These are phyloP conservation scores for Fusarium napiforme DNA, from an alignment of 2,329 filamentous ascomycete genomes.

Conservation along the genomic window DNA sequence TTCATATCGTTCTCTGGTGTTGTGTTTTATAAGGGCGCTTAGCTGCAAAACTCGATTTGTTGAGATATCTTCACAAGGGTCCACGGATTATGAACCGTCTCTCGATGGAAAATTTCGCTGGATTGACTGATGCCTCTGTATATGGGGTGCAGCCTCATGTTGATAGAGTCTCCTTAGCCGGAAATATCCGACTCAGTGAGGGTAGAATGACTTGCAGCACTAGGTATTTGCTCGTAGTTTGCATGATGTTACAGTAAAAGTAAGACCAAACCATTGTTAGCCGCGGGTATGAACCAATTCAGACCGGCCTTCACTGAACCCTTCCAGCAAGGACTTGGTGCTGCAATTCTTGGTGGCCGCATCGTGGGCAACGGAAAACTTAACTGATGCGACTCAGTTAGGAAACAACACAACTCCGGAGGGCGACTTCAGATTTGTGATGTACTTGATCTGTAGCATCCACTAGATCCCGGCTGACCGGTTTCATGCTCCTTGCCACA, in stretches of 20 bases:
- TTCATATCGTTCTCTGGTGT: not conserved
- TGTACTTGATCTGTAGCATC: not conserved
- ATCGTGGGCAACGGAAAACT: not conserved
- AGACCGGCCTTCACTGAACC: not conserved
- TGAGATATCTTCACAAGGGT: too few relatives aligned
- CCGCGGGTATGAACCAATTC: fast-evolving
- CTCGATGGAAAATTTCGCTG: too few relatives aligned
- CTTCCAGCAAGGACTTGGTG: not conserved
- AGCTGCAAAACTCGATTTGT: too few relatives aligned
- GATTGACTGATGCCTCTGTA: too few relatives aligned
- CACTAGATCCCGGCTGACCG: not conserved
- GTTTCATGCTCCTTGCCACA: not conserved
- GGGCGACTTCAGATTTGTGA: too few relatives aligned
- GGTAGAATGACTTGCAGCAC: not conserved
- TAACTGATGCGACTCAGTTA: not conserved
- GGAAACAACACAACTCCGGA: not conserved
- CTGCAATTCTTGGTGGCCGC: not conserved
- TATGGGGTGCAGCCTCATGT: not conserved
- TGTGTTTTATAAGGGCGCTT: too few relatives aligned
- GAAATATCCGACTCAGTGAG: not conserved
- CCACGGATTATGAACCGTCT: too few relatives aligned
- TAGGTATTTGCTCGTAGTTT: too few relatives aligned
- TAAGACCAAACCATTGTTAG: not conserved
- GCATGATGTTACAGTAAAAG: fast-evolving
- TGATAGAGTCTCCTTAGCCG: too few relatives aligned